These are phyloP conservation scores for Casaregolazyma lundiana DNA, from an alignment of 1,139 yeast species.

Conservation along the genomic window DNA sequence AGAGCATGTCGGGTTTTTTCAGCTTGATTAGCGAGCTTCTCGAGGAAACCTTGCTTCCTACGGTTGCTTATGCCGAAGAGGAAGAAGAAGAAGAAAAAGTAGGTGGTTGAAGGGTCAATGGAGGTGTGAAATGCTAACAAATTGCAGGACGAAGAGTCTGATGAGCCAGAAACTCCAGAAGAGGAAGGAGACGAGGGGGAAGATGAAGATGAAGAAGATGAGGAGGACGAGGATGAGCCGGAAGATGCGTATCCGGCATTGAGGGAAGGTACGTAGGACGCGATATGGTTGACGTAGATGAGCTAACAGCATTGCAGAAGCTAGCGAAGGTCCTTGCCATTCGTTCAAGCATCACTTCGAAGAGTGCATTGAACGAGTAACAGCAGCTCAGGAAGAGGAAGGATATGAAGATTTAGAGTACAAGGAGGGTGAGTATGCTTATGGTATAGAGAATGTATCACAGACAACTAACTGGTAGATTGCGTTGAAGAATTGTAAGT, in stretches of 20 bases:
- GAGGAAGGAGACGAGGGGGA: slow-evolving; percentile 38
- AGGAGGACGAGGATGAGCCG: slow-evolving; percentile 48
- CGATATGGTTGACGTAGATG: not conserved
- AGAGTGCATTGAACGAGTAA: slow-evolving; percentile 93
- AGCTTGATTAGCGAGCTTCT: slow-evolving; percentile 53
- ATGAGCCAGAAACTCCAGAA: slow-evolving; percentile 17
- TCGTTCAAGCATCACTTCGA: slow-evolving; percentile 83
- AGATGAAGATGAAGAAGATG: slow-evolving; percentile 46
- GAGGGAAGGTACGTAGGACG: slow-evolving; percentile 30
- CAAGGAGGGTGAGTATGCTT: slow-evolving; percentile 53
- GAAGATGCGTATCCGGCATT: slow-evolving; percentile 32
- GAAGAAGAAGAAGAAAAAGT: slow-evolving; percentile 20
- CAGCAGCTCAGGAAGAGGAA: slow-evolving; percentile 76
- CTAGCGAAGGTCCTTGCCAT: slow-evolving; percentile 62
- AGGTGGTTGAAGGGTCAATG: not conserved
- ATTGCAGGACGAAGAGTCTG: slow-evolving; percentile 19
- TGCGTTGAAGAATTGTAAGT: slow-evolving; percentile 83
- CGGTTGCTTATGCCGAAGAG: slow-evolving; percentile 82
- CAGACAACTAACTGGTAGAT: slow-evolving; percentile 41
- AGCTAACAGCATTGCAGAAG: slow-evolving; percentile 21
- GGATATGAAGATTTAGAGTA: slow-evolving; percentile 73
- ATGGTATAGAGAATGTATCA: not conserved
- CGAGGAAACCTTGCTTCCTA: slow-evolving; percentile 76
- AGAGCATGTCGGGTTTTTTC: slow-evolving; percentile 10
- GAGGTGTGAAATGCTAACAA: slow-evolving; percentile 6